phyloP scores from a whole-genome alignment of 768 basidiomycete genomes.

The Trametes villosa region DNA sequence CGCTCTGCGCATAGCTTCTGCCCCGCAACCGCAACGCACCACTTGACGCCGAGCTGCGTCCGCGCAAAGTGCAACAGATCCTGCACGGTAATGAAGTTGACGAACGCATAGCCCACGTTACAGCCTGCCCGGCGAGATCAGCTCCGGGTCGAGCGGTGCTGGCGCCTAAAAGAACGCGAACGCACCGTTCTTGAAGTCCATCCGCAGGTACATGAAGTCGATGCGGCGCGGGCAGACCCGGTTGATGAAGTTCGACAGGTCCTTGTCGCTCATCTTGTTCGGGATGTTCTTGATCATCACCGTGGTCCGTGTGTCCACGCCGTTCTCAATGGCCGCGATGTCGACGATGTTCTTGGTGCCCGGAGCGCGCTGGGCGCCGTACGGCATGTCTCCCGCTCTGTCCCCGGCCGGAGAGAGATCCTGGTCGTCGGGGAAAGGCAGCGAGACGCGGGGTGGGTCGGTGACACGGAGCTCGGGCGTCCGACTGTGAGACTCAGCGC shows the following conservation, averaged over 20 bases:
- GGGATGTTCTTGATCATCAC: conserved; percentile 94
- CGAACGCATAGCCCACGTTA: conserved; percentile 85
- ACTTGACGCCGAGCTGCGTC: conserved; percentile 76
- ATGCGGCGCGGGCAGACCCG: conserved; percentile 76
- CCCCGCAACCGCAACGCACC: conserved; percentile 49
- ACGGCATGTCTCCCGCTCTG: background rate
- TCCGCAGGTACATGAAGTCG: conserved; percentile 87
- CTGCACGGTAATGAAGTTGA: conserved; percentile 83
- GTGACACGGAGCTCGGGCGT: background rate
- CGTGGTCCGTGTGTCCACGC: conserved; percentile 79
- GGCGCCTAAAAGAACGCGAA: background rate
- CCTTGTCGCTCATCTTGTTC: conserved; percentile 85
- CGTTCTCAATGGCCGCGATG: conserved; percentile 72
- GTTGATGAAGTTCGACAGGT: conserved; percentile 67
- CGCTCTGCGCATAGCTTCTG: background rate
- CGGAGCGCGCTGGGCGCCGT: conserved; percentile 7
- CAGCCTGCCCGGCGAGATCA: conserved; percentile 52
- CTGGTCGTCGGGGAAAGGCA: conserved; percentile 8
- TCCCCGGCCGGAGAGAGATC: background rate
- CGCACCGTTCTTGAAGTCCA: conserved; percentile 84
- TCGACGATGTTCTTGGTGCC: conserved; percentile 59
- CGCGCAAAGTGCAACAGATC: conserved; percentile 79
- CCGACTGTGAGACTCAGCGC: background rate
- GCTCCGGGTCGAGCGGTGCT: background rate
- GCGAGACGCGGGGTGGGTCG: conserved; percentile 12